These are phyloP conservation scores for Infundibulicybe gibba DNA, from an alignment of 768 basidiomycete species.

Conservation along the genomic window DNA sequence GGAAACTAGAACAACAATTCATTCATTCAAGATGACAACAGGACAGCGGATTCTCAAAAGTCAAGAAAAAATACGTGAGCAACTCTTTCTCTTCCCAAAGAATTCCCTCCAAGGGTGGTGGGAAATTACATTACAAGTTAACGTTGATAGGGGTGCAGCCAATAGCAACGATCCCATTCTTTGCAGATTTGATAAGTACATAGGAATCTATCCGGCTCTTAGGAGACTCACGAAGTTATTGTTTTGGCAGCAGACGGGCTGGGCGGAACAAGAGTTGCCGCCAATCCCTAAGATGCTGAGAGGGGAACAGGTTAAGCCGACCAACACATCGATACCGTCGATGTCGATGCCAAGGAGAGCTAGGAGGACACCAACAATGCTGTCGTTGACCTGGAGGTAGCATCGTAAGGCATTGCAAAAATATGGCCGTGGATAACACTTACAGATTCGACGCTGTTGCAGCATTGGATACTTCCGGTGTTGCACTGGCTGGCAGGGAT, in stretches of 20 bases:
- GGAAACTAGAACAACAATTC: too few relatives aligned
- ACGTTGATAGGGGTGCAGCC: background rate
- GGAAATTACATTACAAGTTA: background rate
- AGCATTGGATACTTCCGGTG: background rate
- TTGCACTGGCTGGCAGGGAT: background rate
- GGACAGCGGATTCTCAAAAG: too few relatives aligned
- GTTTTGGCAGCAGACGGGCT: background rate
- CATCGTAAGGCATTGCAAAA: background rate
- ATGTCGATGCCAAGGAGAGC: background rate
- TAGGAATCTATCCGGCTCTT: background rate
- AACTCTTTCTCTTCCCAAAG: too few relatives aligned
- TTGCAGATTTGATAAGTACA: background rate
- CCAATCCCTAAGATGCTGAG: background rate
- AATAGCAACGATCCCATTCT: background rate
- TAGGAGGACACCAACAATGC: background rate
- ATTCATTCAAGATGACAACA: too few relatives aligned
- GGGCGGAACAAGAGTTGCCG: background rate
- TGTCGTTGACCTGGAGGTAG: background rate
- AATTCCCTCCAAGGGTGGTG: too few relatives aligned
- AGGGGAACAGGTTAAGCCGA: background rate
- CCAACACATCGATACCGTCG: background rate
- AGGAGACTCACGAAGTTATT: background rate
- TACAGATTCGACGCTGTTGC: background rate
- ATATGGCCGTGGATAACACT: background rate
- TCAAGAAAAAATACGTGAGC: too few relatives aligned